Conservation (phyloP, 768 basidiomycete species). For the Amanita pallidorosea region DNA sequence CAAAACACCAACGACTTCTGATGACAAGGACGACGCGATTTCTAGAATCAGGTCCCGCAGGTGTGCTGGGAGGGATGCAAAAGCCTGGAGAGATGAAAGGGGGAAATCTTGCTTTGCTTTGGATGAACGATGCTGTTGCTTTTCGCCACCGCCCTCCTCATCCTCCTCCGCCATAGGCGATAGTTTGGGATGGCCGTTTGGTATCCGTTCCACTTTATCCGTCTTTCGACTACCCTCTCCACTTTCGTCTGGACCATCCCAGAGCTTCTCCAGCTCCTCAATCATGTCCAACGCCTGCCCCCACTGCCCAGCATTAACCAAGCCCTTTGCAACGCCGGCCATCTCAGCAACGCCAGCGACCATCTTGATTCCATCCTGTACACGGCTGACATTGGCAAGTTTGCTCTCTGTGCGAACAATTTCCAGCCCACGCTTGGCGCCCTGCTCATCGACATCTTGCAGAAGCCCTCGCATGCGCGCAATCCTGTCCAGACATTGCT, state of each 20-base stretch:
- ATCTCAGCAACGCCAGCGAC: slow-evolving; percentile 71
- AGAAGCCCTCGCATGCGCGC: slow-evolving; percentile 61
- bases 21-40: slow-evolving; percentile 66
- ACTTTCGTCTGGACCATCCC: slow-evolving; percentile 21
- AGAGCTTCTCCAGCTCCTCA: slow-evolving; percentile 53
- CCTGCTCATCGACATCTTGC: slow-evolving; percentile 62
- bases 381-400: slow-evolving; percentile 45
- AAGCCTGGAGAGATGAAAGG: slow-evolving; percentile 61
- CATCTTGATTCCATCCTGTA: slow-evolving; percentile 52
- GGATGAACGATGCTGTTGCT: slow-evolving; percentile 5
- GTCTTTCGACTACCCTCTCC: background rate
- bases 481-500: slow-evolving; percentile 71
- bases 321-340: slow-evolving; percentile 52
- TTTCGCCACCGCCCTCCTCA: slow-evolving; percentile 8
- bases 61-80: slow-evolving; percentile 64
- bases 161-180: slow-evolving; percentile 28
- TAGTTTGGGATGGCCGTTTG: slow-evolving; percentile 11
- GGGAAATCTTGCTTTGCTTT: slow-evolving; percentile 25
- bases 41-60: slow-evolving; percentile 62
- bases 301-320: slow-evolving; percentile 86
- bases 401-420: slow-evolving; percentile 57
- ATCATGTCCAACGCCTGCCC: slow-evolving; percentile 71
- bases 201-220: background rate
- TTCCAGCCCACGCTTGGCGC: slow-evolving; percentile 71
- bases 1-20: slow-evolving; percentile 67